Evolutionary conservation across 1,284 basidiomycete species (phyloP).

Genomic region (Apiotrichum veenhuisii): DNA sequence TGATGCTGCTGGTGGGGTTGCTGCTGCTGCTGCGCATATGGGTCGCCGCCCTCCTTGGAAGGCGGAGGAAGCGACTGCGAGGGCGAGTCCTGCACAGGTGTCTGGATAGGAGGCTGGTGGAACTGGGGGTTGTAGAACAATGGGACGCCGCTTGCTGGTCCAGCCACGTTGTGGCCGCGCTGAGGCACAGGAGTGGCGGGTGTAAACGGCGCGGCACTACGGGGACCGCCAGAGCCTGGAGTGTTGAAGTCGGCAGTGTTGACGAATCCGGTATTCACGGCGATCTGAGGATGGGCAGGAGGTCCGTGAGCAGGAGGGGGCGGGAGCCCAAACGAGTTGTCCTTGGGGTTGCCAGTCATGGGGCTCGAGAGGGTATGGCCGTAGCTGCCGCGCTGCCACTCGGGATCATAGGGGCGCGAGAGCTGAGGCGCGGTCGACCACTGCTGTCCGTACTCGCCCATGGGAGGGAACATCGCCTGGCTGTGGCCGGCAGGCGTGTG

Average conservation of each 20-base stretch:
- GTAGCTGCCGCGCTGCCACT: conserved; percentile 7
- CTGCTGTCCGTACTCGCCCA: conserved; percentile 2
- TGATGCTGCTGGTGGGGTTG: neutral
- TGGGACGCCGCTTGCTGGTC: neutral
- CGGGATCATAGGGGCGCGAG: conserved; percentile 7
- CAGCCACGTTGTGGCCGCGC: neutral
- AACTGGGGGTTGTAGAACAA: conserved; percentile 10
- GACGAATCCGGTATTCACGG: neutral
- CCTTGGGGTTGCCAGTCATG: conserved; percentile 1
- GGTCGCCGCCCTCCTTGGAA: neutral
- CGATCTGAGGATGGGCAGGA: neutral
- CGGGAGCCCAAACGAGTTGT: neutral
- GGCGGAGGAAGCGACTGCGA: neutral
- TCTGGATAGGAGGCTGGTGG: neutral
- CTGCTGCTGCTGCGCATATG: neutral
- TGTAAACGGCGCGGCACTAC: neutral
- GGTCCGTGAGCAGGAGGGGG: neutral
- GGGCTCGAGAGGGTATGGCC: conserved; percentile 9
- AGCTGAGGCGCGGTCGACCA: conserved; percentile 8
- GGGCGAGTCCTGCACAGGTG: neutral
- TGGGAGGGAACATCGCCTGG: conserved; percentile 9
- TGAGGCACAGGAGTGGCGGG: conserved; percentile 2
- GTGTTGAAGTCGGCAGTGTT: neutral
- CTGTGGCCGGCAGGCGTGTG: conserved; percentile 13
- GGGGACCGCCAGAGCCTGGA: neutral